Evolutionary conservation across 2,329 filamentous ascomycete genomes (phyloP).

Genomic region (Trichoderma aggressivum): DNA sequence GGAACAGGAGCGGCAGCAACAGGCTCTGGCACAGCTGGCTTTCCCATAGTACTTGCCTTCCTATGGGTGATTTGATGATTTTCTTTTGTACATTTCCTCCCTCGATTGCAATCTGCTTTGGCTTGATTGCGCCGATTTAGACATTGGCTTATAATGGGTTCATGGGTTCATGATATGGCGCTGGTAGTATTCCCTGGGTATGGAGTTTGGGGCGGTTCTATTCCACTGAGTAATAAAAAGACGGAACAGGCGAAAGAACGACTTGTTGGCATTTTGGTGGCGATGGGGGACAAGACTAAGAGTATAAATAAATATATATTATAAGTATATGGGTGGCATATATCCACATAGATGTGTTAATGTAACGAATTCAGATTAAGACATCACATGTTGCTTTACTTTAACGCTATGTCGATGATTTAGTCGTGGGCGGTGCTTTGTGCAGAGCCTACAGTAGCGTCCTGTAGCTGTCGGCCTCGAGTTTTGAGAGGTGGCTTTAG

Average conservation of each 20-base stretch:
- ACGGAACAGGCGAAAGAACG: neutral
- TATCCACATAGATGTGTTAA: neutral
- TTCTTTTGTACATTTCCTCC: neutral
- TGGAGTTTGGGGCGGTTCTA: conserved; percentile 2
- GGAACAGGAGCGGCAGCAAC: conserved; percentile 5
- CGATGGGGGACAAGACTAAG: neutral
- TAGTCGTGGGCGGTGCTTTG: neutral
- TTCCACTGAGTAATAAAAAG: neutral
- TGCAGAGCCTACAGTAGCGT: neutral
- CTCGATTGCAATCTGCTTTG: neutral
- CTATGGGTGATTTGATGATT: neutral
- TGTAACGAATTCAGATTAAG: neutral
- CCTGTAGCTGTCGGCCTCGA: neutral
- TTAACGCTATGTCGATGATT: neutral
- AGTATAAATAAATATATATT: neutral
- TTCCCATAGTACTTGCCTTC: neutral
- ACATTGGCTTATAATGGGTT: neutral
- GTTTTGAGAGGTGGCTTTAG: neutral
- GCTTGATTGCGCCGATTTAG: neutral
- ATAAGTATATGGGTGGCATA: neutral
- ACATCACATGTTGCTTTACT: neutral
- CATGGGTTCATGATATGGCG: conserved; percentile 7
- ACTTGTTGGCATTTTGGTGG: neutral
- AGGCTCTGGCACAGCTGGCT: neutral
- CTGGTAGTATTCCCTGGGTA: neutral